Base-by-base conservation (phyloP, 306 rosid species). In the Glycine tomentella region DNA sequence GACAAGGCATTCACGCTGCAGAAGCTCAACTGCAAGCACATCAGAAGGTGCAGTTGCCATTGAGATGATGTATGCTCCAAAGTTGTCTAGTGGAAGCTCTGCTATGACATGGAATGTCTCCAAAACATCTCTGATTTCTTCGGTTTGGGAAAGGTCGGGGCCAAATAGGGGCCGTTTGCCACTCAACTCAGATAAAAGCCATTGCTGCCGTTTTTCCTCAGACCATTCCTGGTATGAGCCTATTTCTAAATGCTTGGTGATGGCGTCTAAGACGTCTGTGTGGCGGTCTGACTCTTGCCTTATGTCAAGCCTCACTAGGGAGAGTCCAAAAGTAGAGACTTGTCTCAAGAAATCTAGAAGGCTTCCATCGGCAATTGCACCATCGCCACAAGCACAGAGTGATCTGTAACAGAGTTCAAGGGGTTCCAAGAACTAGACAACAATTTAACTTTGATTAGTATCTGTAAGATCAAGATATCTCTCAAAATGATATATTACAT, bases 221-320 rank as follows among this genome's bases (percentile, higher is more conserved):
- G 97, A 85, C 98, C 98, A 94, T 66, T 94, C 97, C 31, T 85
- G 90, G 84, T 92, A 94, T 80, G 98, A 94, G 11, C 98, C 98
- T 34, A 94, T 88, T 69, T 82, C 97, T 74, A 94, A 75, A 57
- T 94, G 97, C 63, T 84, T 87, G 52, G 98, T 94, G 62, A 94
- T 92, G 84, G 98, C 93, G 31, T 94, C 97, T 65, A 94, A 77
- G 69, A 91, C 97, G 66, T 94, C 98, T 0, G 93, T 88, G 40
- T 94, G 98, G 46, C 98, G 96, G 67, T 94, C 98, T 0, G 98
- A 92, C 45, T 94, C 98, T 81, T 94, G 98, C 87, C 98, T 81
- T 56, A 94, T 92, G 75, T 94, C 98, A 2, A 94, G 98, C 78
- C 89, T 92, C 79, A 94, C 98, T 33, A 94, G 86, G 4, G 97